Conservation (phyloP, 805 yeast genomes). For the Candida xiaguanensis region DNA sequence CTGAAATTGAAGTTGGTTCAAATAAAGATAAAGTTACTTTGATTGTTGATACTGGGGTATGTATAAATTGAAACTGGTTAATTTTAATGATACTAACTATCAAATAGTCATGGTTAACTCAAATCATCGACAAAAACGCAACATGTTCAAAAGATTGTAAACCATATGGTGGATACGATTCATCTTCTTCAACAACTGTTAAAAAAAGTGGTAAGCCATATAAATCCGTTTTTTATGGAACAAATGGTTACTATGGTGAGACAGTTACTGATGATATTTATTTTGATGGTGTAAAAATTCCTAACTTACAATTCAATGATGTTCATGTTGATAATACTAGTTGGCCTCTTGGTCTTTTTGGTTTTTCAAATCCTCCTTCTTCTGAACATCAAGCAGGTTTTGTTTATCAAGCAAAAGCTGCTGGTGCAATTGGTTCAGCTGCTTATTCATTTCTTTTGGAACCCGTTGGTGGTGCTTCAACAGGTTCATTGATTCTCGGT, state of each 20-base stretch:
- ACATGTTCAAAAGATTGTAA: background rate
- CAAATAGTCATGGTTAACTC: slow-evolving; percentile 3
- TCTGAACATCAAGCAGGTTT: too few species aligned
- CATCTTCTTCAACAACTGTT: background rate
- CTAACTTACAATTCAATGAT: background rate
- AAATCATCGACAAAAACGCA: background rate
- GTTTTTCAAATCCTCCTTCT: background rate
- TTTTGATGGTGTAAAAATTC: background rate
- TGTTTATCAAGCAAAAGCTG: background rate
- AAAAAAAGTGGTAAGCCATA: background rate
- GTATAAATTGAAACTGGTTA: too few species aligned
- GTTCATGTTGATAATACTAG: background rate
- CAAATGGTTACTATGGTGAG: background rate
- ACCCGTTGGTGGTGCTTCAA: background rate
- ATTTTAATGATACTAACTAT: too few species aligned
- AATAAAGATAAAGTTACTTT: slow-evolving; percentile 2
- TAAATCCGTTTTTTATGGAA: background rate
- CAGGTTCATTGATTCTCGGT: slow-evolving; percentile 4
- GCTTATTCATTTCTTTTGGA: background rate
- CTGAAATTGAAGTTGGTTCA: slow-evolving; percentile 2
- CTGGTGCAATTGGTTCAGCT: slow-evolving; percentile 1
- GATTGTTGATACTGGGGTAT: slow-evolving; percentile 3
- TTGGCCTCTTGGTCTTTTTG: background rate
- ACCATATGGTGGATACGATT: background rate
- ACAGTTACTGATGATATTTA: background rate